phyloP scores from a whole-genome alignment of 1,139 yeast species.

The Saccharomyces hybrid region DNA sequence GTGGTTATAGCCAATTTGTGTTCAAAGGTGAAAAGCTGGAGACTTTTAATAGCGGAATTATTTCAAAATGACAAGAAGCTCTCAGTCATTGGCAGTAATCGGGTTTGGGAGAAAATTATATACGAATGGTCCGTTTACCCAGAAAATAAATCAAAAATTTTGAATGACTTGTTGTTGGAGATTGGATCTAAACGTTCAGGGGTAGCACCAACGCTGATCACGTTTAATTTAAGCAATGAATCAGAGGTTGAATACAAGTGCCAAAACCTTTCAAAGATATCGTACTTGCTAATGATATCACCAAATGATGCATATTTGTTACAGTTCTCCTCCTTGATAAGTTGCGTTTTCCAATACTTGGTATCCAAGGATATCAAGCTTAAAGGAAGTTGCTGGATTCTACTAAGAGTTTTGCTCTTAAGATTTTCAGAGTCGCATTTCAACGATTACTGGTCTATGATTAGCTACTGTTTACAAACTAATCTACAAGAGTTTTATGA shows the following conservation, averaged over 20 bases:
- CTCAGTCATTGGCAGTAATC: constrained; percentile 9
- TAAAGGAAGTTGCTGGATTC: constrained; percentile 32
- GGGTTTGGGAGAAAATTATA: constrained; percentile 21
- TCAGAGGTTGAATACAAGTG: constrained; percentile 24
- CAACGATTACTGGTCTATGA: constrained; percentile 61
- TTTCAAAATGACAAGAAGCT: constrained; percentile 39
- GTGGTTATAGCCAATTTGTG: constrained; percentile 29
- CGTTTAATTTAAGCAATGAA: constrained; percentile 27
- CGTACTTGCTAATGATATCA: constrained; percentile 54
- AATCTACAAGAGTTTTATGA: constrained; percentile 41
- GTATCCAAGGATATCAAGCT: constrained; percentile 20
- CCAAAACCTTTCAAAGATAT: constrained; percentile 32
- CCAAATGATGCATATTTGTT: constrained; percentile 50
- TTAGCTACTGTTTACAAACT: constrained; percentile 52
- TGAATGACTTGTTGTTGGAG: constrained; percentile 21
- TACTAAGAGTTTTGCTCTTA: constrained; percentile 57
- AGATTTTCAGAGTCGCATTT: constrained; percentile 58
- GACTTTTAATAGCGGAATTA: constrained; percentile 42
- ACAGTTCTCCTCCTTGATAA: constrained; percentile 23
- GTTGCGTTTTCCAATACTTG: constrained; percentile 22
- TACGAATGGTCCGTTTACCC: constrained; percentile 28
- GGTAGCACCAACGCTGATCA: constrained; percentile 25
- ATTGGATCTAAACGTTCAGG: constrained; percentile 23
- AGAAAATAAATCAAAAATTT: constrained; percentile 40
- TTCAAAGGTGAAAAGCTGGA: constrained; percentile 44